These are phyloP conservation scores for Mycosphaerelloides madeirae DNA, from an alignment of 2,329 filamentous ascomycete species.

Conservation along the genomic window DNA sequence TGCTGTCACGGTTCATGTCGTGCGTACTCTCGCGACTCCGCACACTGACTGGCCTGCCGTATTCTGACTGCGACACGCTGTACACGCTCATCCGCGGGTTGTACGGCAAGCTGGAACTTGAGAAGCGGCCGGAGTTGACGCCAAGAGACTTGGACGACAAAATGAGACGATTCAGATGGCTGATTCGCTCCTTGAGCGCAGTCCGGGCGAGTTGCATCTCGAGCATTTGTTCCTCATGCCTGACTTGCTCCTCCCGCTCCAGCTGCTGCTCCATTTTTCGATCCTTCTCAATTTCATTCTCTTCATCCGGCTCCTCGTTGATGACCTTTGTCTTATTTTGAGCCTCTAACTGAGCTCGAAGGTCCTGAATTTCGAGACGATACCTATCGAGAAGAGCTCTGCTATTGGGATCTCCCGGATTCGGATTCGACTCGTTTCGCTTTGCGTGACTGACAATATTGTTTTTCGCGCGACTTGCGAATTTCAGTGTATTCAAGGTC, in stretches of 20 bases:
- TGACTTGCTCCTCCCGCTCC: constrained; percentile 67
- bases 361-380: constrained; percentile 81
- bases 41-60: constrained; percentile 29
- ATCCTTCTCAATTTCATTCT: constrained; percentile 62
- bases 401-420: constrained; percentile 75
- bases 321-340: constrained; percentile 53
- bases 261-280: constrained; percentile 60
- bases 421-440: constrained; percentile 76
- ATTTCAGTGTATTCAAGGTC: constrained; percentile 93
- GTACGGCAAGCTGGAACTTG: constrained; percentile 38
- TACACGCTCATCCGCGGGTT: constrained; percentile 34
- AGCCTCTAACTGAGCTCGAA: constrained; percentile 74
- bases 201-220: constrained; percentile 97
- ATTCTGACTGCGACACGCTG: constrained; percentile 34
- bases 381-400: constrained; percentile 88
- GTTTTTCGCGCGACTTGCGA: constrained; percentile 93
- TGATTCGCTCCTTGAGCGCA: constrained; percentile 92
- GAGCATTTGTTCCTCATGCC: constrained; percentile 91
- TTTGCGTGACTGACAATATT: constrained; percentile 97
- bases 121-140: constrained; percentile 74
- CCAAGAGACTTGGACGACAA: constrained; percentile 92
- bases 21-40: constrained; percentile 26
- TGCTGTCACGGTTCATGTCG: constrained; percentile 22
- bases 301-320: constrained; percentile 43
- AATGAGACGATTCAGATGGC: constrained; percentile 92